These are phyloP conservation scores for bread wheat (Triticum aestivum) DNA, from an alignment of 176 grass and related monocot species.

Conservation along the genomic window DNA sequence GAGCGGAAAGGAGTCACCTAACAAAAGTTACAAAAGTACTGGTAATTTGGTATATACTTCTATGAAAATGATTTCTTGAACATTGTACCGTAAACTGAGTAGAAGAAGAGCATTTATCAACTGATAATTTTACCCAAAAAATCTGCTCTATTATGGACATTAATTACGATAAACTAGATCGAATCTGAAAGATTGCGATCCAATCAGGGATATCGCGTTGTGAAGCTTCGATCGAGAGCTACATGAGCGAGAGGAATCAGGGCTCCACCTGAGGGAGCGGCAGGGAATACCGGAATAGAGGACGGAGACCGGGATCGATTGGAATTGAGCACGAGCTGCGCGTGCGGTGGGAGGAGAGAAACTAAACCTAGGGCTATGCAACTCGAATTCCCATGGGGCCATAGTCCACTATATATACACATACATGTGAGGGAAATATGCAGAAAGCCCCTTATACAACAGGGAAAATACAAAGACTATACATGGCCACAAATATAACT, in stretches of 20 bases:
- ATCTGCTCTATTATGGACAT: neutral
- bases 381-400: neutral
- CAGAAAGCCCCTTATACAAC: too few relatives aligned
- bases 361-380: too few relatives aligned
- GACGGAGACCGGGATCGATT: too few relatives aligned
- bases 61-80: neutral
- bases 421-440: neutral
- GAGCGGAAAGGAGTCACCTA: neutral
- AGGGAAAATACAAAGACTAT: too few relatives aligned
- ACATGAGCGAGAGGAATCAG: neutral
- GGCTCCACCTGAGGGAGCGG: neutral
- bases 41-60: neutral
- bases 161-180: neutral
- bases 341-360: too few relatives aligned
- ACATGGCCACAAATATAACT: too few relatives aligned
- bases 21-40: conserved; percentile 2
- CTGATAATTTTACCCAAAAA: neutral
- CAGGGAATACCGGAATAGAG: too few relatives aligned
- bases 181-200: neutral
- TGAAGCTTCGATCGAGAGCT: neutral
- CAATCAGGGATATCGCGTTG: neutral
- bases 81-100: neutral
- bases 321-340: too few relatives aligned
- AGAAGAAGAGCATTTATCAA: neutral
- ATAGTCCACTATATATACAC: neutral